Evolutionary conservation across 2,329 filamentous ascomycete species (phyloP).

Genomic region (Tolypocladium ovalisporum): DNA sequence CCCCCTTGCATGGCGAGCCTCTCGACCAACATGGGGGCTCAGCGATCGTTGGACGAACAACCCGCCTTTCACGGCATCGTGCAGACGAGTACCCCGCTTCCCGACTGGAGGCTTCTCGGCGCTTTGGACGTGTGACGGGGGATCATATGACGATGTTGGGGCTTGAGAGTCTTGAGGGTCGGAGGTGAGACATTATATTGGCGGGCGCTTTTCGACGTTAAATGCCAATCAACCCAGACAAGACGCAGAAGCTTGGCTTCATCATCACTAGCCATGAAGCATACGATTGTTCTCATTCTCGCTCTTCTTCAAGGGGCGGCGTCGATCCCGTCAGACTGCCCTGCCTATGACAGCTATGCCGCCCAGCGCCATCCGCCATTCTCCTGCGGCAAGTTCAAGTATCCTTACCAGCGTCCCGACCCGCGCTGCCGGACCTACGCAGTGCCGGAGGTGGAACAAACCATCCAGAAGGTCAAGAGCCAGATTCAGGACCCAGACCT

Average conservation of each 20-base stretch:
- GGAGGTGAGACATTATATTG: not conserved
- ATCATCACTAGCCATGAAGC: not conserved
- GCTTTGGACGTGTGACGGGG: not conserved
- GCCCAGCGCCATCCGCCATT: slow-evolving; percentile 50
- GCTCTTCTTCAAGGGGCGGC: slow-evolving; percentile 21
- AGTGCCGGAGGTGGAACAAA: slow-evolving; percentile 63
- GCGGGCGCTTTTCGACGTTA: not conserved
- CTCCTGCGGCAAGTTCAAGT: slow-evolving; percentile 62
- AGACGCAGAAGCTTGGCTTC: not conserved
- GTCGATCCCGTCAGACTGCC: slow-evolving; percentile 17
- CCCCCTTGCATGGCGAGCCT: too few relatives aligned
- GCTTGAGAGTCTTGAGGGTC: not conserved
- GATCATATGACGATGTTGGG: not conserved
- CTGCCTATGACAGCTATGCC: slow-evolving; percentile 23
- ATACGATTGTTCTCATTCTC: slow-evolving; percentile 18
- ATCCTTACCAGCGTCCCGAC: slow-evolving; percentile 72
- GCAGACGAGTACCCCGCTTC: slow-evolving; percentile 1
- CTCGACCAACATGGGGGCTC: not conserved
- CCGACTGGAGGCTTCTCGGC: not conserved
- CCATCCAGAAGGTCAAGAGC: slow-evolving; percentile 56
- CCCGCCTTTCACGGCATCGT: not conserved
- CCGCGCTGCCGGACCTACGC: slow-evolving; percentile 71
- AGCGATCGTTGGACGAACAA: not conserved
- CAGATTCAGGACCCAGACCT: slow-evolving; percentile 68
- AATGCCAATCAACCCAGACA: not conserved